Base-by-base conservation (phyloP, 1,139 yeast genomes). In the Suhomyces chickasaworum region DNA sequence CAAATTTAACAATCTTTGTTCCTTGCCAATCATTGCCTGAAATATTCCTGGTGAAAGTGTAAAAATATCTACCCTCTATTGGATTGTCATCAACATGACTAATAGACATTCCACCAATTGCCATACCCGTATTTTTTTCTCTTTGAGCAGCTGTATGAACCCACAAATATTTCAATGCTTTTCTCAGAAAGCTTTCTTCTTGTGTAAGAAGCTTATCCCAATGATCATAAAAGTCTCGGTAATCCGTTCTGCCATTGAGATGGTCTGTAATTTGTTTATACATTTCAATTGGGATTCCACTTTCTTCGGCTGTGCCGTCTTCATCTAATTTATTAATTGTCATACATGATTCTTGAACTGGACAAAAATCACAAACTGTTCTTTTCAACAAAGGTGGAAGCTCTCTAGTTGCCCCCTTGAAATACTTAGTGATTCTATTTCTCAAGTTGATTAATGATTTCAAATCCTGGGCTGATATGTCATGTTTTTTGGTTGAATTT, bases 131-230 rank as follows among this genome's bases (percentile, higher is more conserved):
- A 7, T 66, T 62, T 3, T 60, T 58, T 61, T 89, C 96, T 44
- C 96, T 73, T 33, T 76, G 79, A 9, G 71, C 64, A 3, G 90
- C 78, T 1, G 84, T 69, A 56, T 81, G 64, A 13, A 83, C 69
- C 93, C 93, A 91, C 22, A 90, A 65, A 41, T 88, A 89, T 46
- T 80, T 79, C 45, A 78, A 77, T 41, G 80, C 64, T 41, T 75
- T 71, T 32, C 73, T 73, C 51, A 80, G 63, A 3, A 84, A 71
- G 4, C 81, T 75, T 57, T 89, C 96, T 61, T 91, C 98, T 53
- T 81, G 78, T 1, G 86, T 78, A n/a, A 93, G 70, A 10, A 90
- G 64, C 8, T 68, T 66, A 58, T 87, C 89, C 95, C 97, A 93
- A 46, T 83, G 78, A 29, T 71, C 69, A 61, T 81, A 86, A 60